Base-by-base conservation (phyloP, 1,284 basidiomycete species). In the Puccinia hordei region DNA sequence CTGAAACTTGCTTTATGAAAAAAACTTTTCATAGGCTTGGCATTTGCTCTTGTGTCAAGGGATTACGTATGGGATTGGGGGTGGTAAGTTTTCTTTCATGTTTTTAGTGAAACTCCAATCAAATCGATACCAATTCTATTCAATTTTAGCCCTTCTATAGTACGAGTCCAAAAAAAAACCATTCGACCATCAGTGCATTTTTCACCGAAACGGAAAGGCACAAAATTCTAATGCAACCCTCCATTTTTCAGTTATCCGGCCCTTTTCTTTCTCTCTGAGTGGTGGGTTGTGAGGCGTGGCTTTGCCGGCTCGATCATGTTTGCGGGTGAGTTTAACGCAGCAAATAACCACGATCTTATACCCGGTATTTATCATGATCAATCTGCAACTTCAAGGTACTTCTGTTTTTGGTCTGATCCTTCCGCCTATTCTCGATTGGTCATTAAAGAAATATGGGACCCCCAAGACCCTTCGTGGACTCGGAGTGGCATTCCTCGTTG, bases 241-340 rank as follows among this genome's bases (percentile, higher is more conserved):
- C 4, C 10, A 8, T 9, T 27, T 9, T 17, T 27, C 22, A 76
- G 74, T 24, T 76, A 76, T 68, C 74, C 74, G 35, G 74, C 46
- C 9, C 57, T 76, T n/a, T 65, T 66, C 35, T 76, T 76, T 35
- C 63, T 76, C 9, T 59, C 74, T n/a, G 74, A 76, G 51, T 76
- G 74, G 74, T 76, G 74, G 74, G 63, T 76, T 38, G 49, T 53
- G 3, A 68, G 41, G 51, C 74, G 74, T 22, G 74, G 74, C 19
- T 24, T 76, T n/a, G 74, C 74, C 1, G 74, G 59, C 9, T 33
- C 57, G 15, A 51, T 76, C 0, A 76, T 76, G 74, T 76, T 76
- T 66, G 59, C 74, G 22, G 74, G 74, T 76, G 27, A 66, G 59
- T 44, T 41, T 46, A 19, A 33, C 1, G 30, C 27, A 27, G 4